Base-by-base conservation (phyloP, 352 stramenopile species). In the Phytophthora cajani region DNA sequence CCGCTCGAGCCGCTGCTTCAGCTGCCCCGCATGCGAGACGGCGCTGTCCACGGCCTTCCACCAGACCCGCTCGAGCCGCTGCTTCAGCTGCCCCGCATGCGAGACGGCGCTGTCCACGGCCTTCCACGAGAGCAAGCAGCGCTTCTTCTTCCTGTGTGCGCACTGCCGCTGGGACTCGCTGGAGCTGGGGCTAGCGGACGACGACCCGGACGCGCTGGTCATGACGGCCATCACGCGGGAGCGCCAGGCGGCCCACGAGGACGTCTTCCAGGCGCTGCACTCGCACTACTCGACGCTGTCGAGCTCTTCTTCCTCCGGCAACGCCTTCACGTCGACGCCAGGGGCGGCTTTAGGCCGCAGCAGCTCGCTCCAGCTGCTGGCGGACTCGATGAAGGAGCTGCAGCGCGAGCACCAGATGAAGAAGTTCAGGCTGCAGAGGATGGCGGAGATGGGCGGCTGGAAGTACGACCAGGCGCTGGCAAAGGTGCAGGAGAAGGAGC, bases 111-210 rank as follows among this genome's bases (percentile, higher is more conserved):
- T 97, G 30, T 87, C 84, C n/a, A 94, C 87, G 27, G 83, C 82
- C 16, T 89, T 93, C 42, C 73, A 91, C 64, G 81, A 91, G 30
- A 59, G 60, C 17, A 56, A 69, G 3, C 77, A 82, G 47, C 80
- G 84, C 49, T 95, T 85, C 58, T 94, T 94, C 62, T 93, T 97
- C 64, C 74, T 91, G 17, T 97, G 90, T 55, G 50, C 78, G 49
- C 90, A 97, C 70, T 97, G 90, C 67, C 84, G 87, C 47, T 97
- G 90, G 90, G 90, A 97, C 64, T 97, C 90, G 59, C 67, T 92
- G 58, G 77, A 69, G 17, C 36, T 94, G 32, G 79, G 67, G 11
- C 69, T 97, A 12, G 63, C 77, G 1, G 90, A 94, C 46, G 84
- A 94, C 55, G 87, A 94, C 60, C 87, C 86, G n/a, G 90, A 96